Evolutionary conservation across 2,329 filamentous ascomycete species (phyloP).

Genomic region (Cercospora janseana): DNA sequence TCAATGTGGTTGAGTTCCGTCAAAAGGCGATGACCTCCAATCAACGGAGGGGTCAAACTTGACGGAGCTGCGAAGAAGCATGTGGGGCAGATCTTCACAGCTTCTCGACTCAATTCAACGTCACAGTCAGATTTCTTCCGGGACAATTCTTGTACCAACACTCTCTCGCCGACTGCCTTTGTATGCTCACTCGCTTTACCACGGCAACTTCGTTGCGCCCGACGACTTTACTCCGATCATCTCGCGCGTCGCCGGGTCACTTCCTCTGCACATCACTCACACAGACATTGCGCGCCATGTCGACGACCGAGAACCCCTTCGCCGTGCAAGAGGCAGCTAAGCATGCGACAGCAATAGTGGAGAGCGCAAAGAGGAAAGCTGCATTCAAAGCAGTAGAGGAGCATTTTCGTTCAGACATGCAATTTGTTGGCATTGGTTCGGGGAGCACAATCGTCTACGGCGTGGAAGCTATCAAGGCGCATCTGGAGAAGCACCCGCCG

Average conservation of each 20-base stretch:
- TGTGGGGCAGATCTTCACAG: conserved; percentile 2
- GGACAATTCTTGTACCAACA: neutral
- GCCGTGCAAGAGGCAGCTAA: conserved; percentile 12
- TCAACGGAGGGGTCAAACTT: conserved; percentile 4
- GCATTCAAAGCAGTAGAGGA: conserved; percentile 72
- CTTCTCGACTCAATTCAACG: conserved; percentile 1
- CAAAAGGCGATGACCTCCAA: too few relatives aligned
- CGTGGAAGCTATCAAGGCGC: conserved; percentile 71
- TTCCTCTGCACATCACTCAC: neutral
- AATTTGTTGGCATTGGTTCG: conserved; percentile 74
- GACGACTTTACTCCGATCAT: neutral
- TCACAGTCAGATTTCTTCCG: conserved; percentile 10
- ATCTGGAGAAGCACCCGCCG: conserved; percentile 46
- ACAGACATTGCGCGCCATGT: conserved; percentile 10
- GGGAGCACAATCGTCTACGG: conserved; percentile 82
- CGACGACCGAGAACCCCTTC: conserved; percentile 11
- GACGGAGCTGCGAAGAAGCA: too few relatives aligned
- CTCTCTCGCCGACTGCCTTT: neutral
- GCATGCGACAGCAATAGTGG: conserved; percentile 44
- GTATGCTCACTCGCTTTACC: conserved; percentile 1
- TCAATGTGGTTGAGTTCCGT: too few relatives aligned
- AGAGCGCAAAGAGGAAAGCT: conserved; percentile 72
- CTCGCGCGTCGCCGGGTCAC: neutral
- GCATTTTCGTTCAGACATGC: conserved; percentile 63
- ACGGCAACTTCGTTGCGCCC: neutral